Base-by-base conservation (phyloP, 805 yeast species). In the Starmerella kuoi region DNA sequence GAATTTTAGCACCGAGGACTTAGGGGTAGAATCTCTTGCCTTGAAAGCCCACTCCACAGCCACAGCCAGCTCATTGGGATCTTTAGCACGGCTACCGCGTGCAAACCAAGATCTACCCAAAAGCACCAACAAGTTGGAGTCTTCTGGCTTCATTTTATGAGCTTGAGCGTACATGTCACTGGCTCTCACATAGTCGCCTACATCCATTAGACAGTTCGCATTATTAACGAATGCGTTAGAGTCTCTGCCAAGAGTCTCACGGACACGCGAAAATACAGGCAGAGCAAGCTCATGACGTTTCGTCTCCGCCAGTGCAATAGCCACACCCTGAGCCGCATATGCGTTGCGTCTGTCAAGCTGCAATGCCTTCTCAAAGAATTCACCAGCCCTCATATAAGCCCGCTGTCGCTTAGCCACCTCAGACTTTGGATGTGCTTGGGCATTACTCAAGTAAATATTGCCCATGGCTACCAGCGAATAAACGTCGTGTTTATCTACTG, bases 311-410 rank as follows among this genome's bases (percentile, higher is more conserved):
- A 85, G 81, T 4, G 86, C 76, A 42, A 91, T 85, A 1, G 96
- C 97, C 48, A 91, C 70, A 42, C 99, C 99, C 61, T 91, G 98
- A 1, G 98, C 97, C 4, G 98, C 99, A 64, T 79, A 91, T 1
- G 87, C 88, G 58, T 88, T 84, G 51, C 72, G 68, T 2, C 87
- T 75, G 63, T 91, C 97, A 23, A 86, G 63, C 38, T 81, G 77
- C 41, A 91, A 65, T 1, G 85, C 95, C 62, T 91, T 91, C 55
- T 85, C 82, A 60, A 76, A 88, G 45, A 91, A 67, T 62, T 88
- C 96, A 12, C 87, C 80, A n/a, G 95, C 95, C 61, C 94, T 76
- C 35, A 79, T 67, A 58, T 80, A 88, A 42, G 85, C 79, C 50
- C 79, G 81, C 51, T 76, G 75, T 48, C 72, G 71, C 59, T 76